Base-by-base conservation (phyloP, 2,329 filamentous ascomycete genomes). In the Lecanicillium sp. region DNA sequence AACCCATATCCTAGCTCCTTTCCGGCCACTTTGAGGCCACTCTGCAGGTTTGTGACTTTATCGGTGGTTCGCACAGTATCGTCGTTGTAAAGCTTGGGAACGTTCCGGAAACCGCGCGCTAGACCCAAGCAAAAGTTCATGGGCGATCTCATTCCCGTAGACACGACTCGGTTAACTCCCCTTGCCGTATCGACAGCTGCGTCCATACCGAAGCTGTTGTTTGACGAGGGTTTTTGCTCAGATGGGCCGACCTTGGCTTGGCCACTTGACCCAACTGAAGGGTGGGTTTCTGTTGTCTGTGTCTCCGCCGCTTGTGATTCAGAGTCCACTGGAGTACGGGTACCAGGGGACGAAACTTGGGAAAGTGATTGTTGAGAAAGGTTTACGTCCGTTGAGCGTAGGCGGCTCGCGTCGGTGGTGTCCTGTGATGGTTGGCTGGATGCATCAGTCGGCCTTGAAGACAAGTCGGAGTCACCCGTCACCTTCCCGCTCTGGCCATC, bases 81-180 rank as follows among this genome's bases (percentile, higher is more conserved):
- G 51, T 94, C 88, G 30, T 88, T 84, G 54, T 95, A 95, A 1
- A 95, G 66, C 48, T 77, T 81, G 0, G 89, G 88, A 5, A 85
- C 82, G 50, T 95, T 95, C 54, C 90, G 83, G 56, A 95, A 94
- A 0, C 89, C 89, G 57, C 84, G 84, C 1, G 88, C 84, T 28
- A 95, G 62, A 1, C 84, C 84, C 30, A 95, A 63, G 29, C 85
- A 86, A 46, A 95, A 83, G 56, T 94, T 87, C 71, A 92, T 82
- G 0, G 88, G 89, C 2, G 82, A 81, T 49, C 84, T 86, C 43
- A 90, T 69, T 5, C 84, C 77, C n/a, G 84, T 80, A 10, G 74
- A 73, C 5, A 89, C 77, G 34, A 92, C 81, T n/a, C 79, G 76
- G 17, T 77, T 73, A 27, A 88, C 72, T 2, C 81, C 79, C 48